Base-by-base conservation (phyloP, 2,329 filamentous ascomycete genomes). In the Cylindrodendrum hubeiense region DNA sequence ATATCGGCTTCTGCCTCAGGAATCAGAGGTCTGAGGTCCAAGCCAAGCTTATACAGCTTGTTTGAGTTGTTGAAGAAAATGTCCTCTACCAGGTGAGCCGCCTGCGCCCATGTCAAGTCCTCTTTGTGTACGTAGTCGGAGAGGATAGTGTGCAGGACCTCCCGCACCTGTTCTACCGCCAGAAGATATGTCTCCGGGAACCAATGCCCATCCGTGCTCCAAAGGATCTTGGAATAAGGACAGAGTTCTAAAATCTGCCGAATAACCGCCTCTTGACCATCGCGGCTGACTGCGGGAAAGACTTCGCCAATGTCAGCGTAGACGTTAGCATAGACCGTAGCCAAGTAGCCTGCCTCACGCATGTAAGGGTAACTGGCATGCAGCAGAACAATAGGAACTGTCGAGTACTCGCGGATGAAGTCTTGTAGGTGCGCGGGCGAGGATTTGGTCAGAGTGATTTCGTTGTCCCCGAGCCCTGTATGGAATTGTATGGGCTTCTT, bases 301-400 rank as follows among this genome's bases (percentile, higher is more conserved):
- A 96, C 90, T 74, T 94, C 91, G 1, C 94, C 93, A 58, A 97
- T 88, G 74, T 97, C 94, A 13, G 93, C 87, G 75, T 94, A 96
- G 2, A 93, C 92, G 74, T 97, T 95, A 24, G 87, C 83, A 75
- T 94, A 96, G 22, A 92, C 89, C 1, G 87, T 88, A 0, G 93
- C 92, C 21, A 97, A 84, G 75, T 95, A 97, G 0, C 91, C 93
- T 0, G 91, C 88, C 78, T 96, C 92, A 39, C 90, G 86, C 0
- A 90, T 93, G 74, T 92, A 96, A 0, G 94, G 94, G 76, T 97
- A 97, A 3, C 92, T 88, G 0, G 93, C 90, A 75, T 97, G 93
- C 2, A 97, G 85, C 9, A 97, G 81, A 3, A 97, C 91, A 59
- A 97, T 90, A 0, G 92, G 90, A 0, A 95, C 88, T 0, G 83